A percentile compares a stretch with the other conserved stretches of the same genome.
Conservation (phyloP, 2,329 filamentous ascomycete genomes). For the Ophiocordyceps polyrhachis-furcata region DNA sequence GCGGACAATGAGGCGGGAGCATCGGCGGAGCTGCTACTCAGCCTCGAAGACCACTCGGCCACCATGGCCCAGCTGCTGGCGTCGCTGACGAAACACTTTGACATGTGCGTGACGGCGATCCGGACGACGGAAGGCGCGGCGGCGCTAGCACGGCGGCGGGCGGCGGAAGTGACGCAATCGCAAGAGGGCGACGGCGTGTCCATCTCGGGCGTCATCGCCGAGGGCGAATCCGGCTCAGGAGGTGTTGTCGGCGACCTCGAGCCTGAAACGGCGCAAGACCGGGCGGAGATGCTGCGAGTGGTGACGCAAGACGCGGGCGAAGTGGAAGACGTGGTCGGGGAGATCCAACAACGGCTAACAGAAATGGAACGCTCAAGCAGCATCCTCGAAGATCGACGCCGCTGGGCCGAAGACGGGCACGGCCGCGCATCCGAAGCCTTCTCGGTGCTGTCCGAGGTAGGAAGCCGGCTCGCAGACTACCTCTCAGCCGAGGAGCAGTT, state of each 20-base stretch:
- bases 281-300: constrained; percentile 66
- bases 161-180: constrained; percentile 40
- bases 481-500: constrained; percentile 47
- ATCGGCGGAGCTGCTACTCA: constrained; percentile 32
- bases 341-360: constrained; percentile 55
- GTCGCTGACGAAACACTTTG: constrained; percentile 73
- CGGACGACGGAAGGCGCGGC: constrained; percentile 73
- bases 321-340: constrained; percentile 46
- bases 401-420: constrained; percentile 29
- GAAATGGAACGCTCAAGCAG: constrained; percentile 59
- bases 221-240: constrained; percentile 29
- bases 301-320: constrained; percentile 52
- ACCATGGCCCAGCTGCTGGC: constrained; percentile 68
- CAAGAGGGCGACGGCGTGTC: constrained; percentile 31
- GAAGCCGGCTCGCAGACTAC: constrained; percentile 44
- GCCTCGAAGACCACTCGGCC: constrained; percentile 55
- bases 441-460: constrained; percentile 46
- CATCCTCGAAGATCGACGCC: constrained; percentile 43
- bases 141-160: constrained; percentile 47
- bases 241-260: constrained; percentile 28
- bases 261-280: constrained; percentile 56
- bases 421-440: constrained; percentile 43
- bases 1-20: constrained; percentile 10
- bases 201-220: constrained; percentile 46
- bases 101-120: constrained; percentile 80